Evolutionary conservation across 805 yeast species (phyloP).

Genomic region (Schwanniomyces pseudopolymorphus): DNA sequence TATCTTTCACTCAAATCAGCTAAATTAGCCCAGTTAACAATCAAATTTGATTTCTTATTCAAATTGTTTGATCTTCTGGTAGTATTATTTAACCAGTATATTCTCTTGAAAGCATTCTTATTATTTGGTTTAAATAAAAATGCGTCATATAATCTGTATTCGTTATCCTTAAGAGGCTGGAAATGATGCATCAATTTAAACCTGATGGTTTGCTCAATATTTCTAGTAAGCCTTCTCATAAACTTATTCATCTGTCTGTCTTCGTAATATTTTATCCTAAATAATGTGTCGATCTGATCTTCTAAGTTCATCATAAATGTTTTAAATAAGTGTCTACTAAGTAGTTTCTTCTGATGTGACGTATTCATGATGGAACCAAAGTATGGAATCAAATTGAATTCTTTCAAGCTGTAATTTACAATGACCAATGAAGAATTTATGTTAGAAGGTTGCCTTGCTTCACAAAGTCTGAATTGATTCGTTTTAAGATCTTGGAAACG

Average conservation of each 20-base stretch:
- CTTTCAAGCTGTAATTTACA: conserved; percentile 26
- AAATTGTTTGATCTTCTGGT: neutral
- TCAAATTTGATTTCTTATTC: neutral
- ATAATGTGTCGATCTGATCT: conserved; percentile 37
- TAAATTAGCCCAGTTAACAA: conserved; percentile 4
- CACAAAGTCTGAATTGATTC: conserved; percentile 33
- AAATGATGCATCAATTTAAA: conserved; percentile 25
- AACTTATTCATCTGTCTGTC: conserved; percentile 26
- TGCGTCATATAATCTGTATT: conserved; percentile 17
- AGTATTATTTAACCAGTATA: conserved; percentile 26
- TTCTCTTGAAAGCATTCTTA: conserved; percentile 26
- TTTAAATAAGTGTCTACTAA: conserved; percentile 35
- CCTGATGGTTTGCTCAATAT: conserved; percentile 27
- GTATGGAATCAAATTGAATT: conserved; percentile 36
- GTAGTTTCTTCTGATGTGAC: conserved; percentile 18
- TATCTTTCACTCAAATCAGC: conserved; percentile 4
- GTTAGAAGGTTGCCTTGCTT: conserved; percentile 11
- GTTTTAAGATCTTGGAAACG: conserved; percentile 25
- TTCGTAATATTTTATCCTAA: conserved; percentile 34
- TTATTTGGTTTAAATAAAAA: conserved; percentile 24
- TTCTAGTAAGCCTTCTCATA: conserved; percentile 22
- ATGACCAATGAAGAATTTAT: conserved; percentile 11
- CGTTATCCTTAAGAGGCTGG: conserved; percentile 9
- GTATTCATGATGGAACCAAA: conserved; percentile 26
- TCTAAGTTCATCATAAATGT: conserved; percentile 36